Conservation (phyloP, 306 rosid species). For the Cucurbita argyrosperma region DNA sequence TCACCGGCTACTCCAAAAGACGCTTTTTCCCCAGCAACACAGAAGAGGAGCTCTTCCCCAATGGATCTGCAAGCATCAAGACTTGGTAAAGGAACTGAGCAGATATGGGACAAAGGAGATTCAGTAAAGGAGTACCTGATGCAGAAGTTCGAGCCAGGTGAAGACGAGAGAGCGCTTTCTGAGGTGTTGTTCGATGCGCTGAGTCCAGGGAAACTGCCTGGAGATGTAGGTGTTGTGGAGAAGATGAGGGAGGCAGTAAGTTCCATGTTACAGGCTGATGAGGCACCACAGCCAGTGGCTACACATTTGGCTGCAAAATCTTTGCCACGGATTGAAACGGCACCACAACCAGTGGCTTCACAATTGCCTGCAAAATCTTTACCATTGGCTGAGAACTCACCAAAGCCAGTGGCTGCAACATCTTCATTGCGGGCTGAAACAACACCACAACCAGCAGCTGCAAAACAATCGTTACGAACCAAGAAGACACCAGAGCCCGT, state of each 20-base stretch:
- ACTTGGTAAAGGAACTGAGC: conserved; percentile 10
- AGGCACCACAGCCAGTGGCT: conserved; percentile 11
- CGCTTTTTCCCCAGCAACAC: conserved; percentile 8
- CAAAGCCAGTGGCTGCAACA: background rate
- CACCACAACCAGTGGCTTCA: conserved; percentile 10
- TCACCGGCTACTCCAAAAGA: conserved; percentile 6
- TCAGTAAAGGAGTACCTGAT: conserved; percentile 59
- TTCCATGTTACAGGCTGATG: conserved; percentile 51
- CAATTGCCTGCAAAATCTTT: background rate
- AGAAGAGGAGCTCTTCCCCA: conserved; percentile 8
- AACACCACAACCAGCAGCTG: background rate
- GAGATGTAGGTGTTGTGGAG: conserved; percentile 55
- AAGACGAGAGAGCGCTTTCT: conserved; percentile 79
- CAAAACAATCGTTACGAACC: background rate
- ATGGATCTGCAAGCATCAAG: conserved; percentile 11
- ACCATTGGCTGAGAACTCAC: background rate
- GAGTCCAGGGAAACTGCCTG: conserved; percentile 42
- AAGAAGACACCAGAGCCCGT: conserved; percentile 16
- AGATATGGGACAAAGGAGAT: conserved; percentile 63
- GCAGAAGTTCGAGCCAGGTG: conserved; percentile 78
- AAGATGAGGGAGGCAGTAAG: conserved; percentile 65
- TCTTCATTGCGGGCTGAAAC: conserved; percentile 37
- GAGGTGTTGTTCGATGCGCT: conserved; percentile 61
- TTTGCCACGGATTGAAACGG: background rate
- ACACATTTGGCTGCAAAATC: background rate